Evolutionary conservation across 2,329 filamentous ascomycete species (phyloP).

Genomic region (Penicillium digitatum): DNA sequence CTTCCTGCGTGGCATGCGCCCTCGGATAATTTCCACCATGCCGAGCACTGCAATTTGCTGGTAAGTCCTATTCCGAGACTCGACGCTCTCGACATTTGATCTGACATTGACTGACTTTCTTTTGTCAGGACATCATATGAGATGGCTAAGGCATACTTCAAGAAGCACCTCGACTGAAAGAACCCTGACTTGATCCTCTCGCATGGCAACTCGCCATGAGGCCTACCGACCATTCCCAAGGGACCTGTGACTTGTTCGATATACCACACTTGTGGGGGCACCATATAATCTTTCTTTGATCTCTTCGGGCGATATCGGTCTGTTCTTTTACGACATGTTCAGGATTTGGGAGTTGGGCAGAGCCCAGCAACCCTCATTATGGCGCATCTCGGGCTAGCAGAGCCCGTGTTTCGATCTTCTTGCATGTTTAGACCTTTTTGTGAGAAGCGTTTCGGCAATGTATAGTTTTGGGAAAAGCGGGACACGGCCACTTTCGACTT

Average conservation of each 20-base stretch:
- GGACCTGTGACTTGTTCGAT: constrained; percentile 10
- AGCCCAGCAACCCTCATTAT: constrained; percentile 6
- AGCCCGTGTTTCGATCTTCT: constrained; percentile 12
- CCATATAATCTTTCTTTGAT: constrained; percentile 12
- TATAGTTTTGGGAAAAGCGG: constrained; percentile 19
- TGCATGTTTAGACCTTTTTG: constrained; percentile 18
- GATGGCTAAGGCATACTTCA: constrained; percentile 66
- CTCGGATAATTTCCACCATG: constrained; percentile 92
- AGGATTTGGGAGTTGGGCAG: constrained; percentile 9
- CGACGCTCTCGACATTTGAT: background rate
- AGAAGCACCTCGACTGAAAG: constrained; percentile 37
- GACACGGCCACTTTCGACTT: constrained; percentile 8
- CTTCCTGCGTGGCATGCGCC: constrained; percentile 90
- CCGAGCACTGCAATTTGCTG: constrained; percentile 99
- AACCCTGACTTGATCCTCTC: background rate
- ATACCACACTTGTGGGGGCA: constrained; percentile 9
- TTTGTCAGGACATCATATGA: constrained; percentile 61
- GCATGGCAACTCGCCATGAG: constrained; percentile 4
- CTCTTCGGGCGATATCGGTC: constrained; percentile 13
- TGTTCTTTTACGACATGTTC: constrained; percentile 10
- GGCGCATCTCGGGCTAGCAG: constrained; percentile 9
- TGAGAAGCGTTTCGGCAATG: constrained; percentile 23
- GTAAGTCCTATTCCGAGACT: constrained; percentile 50
- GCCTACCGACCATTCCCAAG: constrained; percentile 2
- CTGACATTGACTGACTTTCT: constrained; percentile 6